Conservation (phyloP, 2,329 filamentous ascomycete genomes). For the Curvularia spicifera region DNA sequence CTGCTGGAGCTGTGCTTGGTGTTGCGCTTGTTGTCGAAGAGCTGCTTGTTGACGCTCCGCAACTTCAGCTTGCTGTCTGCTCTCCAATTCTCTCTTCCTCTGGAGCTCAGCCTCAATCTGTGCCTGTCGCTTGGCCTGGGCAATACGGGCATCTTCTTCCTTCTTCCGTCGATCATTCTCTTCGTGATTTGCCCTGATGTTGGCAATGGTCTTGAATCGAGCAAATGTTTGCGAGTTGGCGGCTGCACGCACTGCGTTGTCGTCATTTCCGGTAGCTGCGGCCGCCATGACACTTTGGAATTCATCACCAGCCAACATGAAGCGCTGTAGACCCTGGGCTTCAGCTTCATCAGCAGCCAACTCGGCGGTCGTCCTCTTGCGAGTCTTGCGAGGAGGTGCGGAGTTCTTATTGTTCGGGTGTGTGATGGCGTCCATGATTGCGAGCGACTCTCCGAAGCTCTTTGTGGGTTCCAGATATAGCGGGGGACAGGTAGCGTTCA, state of each 20-base stretch:
- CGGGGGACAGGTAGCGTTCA: conserved; percentile 74
- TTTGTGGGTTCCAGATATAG: conserved; percentile 79
- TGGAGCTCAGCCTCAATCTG: conserved; percentile 44
- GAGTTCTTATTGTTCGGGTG: conserved; percentile 79
- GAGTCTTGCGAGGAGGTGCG: conserved; percentile 82
- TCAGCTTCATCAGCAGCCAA: conserved; percentile 93
- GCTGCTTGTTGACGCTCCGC: conserved; percentile 58
- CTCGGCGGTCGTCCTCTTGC: conserved; percentile 93
- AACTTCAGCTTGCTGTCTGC: conserved; percentile 42
- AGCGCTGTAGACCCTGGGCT: conserved; percentile 85
- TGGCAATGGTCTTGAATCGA: conserved; percentile 87
- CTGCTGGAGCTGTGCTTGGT: conserved; percentile 26
- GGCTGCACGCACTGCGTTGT: conserved; percentile 67
- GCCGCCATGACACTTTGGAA: conserved; percentile 68
- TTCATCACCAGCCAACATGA: conserved; percentile 92
- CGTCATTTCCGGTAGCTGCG: conserved; percentile 68
- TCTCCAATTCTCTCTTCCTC: conserved; percentile 45
- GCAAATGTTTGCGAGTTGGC: conserved; percentile 88
- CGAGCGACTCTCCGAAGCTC: conserved; percentile 71
- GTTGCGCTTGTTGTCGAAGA: conserved; percentile 56
- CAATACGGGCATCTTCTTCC: conserved; percentile 56
- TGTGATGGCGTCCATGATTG: conserved; percentile 71
- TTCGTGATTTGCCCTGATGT: conserved; percentile 78
- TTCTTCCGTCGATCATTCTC: conserved; percentile 67
- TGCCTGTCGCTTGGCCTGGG: conserved; percentile 51